A percentile compares a stretch with the other conserved stretches of the same genome.
Conservation (phyloP, 257 asterid species). For the Plantago ovata region DNA sequence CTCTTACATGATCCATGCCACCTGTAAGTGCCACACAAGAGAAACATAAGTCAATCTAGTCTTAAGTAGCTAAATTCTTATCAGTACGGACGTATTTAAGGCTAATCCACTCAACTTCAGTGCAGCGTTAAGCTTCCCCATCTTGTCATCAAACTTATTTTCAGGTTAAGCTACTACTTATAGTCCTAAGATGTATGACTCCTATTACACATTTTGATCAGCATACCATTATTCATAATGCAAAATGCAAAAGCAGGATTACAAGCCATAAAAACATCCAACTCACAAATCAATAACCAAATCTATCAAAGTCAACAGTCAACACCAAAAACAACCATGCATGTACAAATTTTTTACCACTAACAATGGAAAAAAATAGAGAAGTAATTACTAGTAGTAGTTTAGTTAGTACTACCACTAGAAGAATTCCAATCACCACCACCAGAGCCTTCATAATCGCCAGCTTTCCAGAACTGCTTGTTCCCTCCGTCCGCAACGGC, state of each 20-base stretch:
- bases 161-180: not conserved
- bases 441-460: slow-evolving; percentile 61
- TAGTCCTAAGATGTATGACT: not conserved
- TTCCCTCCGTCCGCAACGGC: slow-evolving; percentile 15
- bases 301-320: too few species aligned
- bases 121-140: not conserved
- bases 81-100: slow-evolving; percentile 8
- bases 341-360: not conserved
- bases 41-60: slow-evolving; percentile 11
- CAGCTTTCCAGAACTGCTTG: slow-evolving; percentile 98
- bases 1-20: slow-evolving; percentile 94
- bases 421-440: slow-evolving; percentile 38
- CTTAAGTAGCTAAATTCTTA: slow-evolving; percentile 5
- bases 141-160: not conserved
- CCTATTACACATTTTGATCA: not conserved
- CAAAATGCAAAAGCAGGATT: too few species aligned
- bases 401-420: too few species aligned
- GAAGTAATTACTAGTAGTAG: too few species aligned
- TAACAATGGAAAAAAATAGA: not conserved
- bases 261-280: too few species aligned
- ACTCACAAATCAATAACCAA: too few species aligned
- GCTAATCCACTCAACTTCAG: slow-evolving; percentile 1
- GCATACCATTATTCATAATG: too few species aligned
- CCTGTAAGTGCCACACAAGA: slow-evolving; percentile 36
- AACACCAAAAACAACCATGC: not conserved